Conservation (phyloP, 1,284 basidiomycete genomes). For the Naganishia sp. region DNA sequence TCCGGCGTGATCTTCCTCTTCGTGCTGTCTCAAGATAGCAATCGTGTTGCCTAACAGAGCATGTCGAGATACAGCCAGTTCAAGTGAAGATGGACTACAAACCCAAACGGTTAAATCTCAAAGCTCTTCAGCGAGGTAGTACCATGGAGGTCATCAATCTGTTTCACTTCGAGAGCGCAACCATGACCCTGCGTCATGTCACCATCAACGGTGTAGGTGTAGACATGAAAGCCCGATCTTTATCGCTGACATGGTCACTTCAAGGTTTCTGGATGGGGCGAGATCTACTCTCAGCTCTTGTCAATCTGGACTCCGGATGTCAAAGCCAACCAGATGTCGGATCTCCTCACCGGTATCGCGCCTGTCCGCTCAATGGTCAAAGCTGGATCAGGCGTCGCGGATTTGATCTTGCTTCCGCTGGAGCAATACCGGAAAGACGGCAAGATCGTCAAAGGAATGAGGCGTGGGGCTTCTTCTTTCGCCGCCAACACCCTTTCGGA, state of each 20-base stretch:
- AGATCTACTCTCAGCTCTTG: conserved; percentile 85
- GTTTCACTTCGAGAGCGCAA: conserved; percentile 98
- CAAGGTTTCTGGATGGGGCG: conserved; percentile 84
- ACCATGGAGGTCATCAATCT: conserved; percentile 99
- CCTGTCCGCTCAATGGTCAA: conserved; percentile 95
- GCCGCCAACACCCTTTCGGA: conserved; percentile 91
- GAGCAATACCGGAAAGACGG: conserved; percentile 97
- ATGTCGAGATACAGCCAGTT: conserved; percentile 64
- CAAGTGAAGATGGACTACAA: conserved; percentile 90
- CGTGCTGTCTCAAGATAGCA: background rate
- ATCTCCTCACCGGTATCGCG: conserved; percentile 94
- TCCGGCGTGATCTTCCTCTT: background rate
- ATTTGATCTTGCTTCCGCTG: conserved; percentile 91
- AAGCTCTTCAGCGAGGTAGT: conserved; percentile 83
- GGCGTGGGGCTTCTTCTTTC: conserved; percentile 88
- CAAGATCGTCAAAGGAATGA: conserved; percentile 86
- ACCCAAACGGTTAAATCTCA: conserved; percentile 92
- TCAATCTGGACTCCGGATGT: conserved; percentile 99
- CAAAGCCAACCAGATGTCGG: conserved; percentile 94
- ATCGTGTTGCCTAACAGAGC: conserved; percentile 40
- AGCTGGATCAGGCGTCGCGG: conserved; percentile 92
- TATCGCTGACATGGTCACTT: background rate
- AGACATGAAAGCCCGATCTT: background rate
- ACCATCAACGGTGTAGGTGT: conserved; percentile 79
- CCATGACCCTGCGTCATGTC: conserved; percentile 94